These are phyloP conservation scores for Chaetomium cochliodes DNA, from an alignment of 495 filamentous ascomycete species.

Conservation along the genomic window DNA sequence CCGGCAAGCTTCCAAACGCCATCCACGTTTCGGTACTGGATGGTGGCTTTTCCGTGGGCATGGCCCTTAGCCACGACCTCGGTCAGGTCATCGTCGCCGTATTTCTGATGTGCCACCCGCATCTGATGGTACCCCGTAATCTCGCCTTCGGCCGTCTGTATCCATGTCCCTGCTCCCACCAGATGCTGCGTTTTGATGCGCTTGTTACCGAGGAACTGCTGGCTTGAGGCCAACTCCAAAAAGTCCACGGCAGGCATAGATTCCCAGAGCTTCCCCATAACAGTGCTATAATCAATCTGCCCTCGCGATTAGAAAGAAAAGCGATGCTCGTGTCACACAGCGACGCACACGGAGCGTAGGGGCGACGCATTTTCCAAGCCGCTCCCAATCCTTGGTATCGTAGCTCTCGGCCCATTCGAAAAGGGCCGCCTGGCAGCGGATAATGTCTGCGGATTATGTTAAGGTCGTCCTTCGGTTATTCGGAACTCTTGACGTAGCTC, in stretches of 20 bases:
- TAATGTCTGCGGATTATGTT: background rate
- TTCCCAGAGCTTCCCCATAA: background rate
- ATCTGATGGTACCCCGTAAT: background rate
- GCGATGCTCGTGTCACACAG: background rate
- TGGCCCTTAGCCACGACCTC: background rate
- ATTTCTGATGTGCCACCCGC: slow-evolving; percentile 1
- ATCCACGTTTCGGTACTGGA: background rate
- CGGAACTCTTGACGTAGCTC: no score
- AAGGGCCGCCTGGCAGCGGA: background rate
- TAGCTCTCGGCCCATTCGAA: slow-evolving; percentile 4
- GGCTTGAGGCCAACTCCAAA: background rate
- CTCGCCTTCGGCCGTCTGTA: background rate
- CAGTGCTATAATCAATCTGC: background rate
- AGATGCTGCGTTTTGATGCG: slow-evolving; percentile 3
- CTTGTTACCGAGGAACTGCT: background rate
- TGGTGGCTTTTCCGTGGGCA: background rate
- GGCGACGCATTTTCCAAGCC: background rate
- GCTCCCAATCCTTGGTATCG: background rate
- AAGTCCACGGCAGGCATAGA: background rate
- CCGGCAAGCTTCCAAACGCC: background rate
- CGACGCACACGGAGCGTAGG: background rate
- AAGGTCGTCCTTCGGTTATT: no score
- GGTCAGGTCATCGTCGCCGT: background rate
- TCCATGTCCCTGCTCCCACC: background rate
- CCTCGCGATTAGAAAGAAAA: background rate